phyloP scores from a whole-genome alignment of 176 grass and related monocot species.

The Oryza coarctata region DNA sequence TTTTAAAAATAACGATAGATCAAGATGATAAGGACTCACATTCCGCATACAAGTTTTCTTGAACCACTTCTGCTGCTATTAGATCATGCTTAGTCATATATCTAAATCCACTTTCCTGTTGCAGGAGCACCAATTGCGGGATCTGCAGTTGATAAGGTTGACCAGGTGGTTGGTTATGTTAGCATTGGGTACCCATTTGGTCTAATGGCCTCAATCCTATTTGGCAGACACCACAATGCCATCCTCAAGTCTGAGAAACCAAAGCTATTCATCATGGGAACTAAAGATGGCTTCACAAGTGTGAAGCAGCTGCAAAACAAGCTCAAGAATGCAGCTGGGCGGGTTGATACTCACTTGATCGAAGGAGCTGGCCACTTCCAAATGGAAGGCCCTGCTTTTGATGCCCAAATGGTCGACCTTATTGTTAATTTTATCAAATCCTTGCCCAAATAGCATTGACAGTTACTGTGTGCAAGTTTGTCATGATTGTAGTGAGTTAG shows the following conservation, averaged over 20 bases:
- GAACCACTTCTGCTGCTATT: background rate
- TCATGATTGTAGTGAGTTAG: background rate
- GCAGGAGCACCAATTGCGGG: slow-evolving; percentile 83
- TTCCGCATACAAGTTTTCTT: slow-evolving; percentile 19
- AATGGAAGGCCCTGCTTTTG: slow-evolving; percentile 92
- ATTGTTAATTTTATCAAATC: slow-evolving; percentile 69
- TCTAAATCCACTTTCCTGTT: slow-evolving; percentile 36
- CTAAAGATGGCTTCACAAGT: slow-evolving; percentile 92
- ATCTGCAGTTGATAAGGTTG: slow-evolving; percentile 85
- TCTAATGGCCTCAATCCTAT: slow-evolving; percentile 77
- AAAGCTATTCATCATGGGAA: slow-evolving; percentile 91
- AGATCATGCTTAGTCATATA: slow-evolving; percentile 15
- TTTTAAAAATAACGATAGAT: background rate
- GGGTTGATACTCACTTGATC: slow-evolving; percentile 75
- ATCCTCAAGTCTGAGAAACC: slow-evolving; percentile 75
- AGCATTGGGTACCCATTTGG: slow-evolving; percentile 91
- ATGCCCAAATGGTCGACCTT: slow-evolving; percentile 74
- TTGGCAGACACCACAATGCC: slow-evolving; percentile 84
- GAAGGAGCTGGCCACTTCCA: slow-evolving; percentile 91
- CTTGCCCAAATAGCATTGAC: slow-evolving; percentile 46
- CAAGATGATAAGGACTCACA: background rate
- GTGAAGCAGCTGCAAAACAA: slow-evolving; percentile 90
- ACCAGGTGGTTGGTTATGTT: slow-evolving; percentile 78
- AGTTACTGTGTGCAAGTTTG: background rate
- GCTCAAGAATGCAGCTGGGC: slow-evolving; percentile 67